Evolutionary conservation across 2,329 filamentous ascomycete species (phyloP).

Genomic region (Trichophaea hybrida): DNA sequence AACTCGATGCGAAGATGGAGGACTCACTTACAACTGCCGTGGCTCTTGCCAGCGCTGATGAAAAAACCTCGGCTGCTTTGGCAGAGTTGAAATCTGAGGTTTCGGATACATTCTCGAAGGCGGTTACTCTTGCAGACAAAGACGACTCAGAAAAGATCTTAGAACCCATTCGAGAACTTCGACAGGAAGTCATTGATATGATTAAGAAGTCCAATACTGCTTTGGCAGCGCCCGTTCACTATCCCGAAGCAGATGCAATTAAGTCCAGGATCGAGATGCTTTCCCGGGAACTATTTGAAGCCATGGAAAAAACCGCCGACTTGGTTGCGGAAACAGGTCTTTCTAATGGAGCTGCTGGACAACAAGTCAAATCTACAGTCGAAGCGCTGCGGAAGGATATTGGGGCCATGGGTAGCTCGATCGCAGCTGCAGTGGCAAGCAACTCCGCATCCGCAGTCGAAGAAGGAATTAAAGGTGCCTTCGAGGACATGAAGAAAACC

Average conservation of each 20-base stretch:
- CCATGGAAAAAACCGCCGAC: constrained; percentile 16
- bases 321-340: constrained; percentile 10
- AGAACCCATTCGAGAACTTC: constrained; percentile 46
- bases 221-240: constrained; percentile 11
- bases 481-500: constrained; percentile 53
- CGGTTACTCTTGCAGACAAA: constrained; percentile 14
- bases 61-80: constrained; percentile 15
- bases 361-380: constrained; percentile 13
- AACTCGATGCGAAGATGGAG: constrained; percentile 17
- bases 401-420: constrained; percentile 16
- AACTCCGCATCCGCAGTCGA: constrained; percentile 14
- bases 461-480: constrained; percentile 13
- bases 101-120: constrained; percentile 44
- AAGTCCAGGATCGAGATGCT: constrained; percentile 16
- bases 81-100: constrained; percentile 27
- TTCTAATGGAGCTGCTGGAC: constrained; percentile 4
- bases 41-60: constrained; percentile 9
- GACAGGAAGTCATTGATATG: constrained; percentile 39
- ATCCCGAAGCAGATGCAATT: constrained; percentile 20
- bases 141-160: constrained; percentile 40
- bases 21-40: constrained; percentile 29
- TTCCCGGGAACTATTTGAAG: constrained; percentile 12
- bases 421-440: constrained; percentile 9
- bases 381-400: constrained; percentile 16
- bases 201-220: constrained; percentile 20